Conservation (phyloP, 306 rosid species). For the Adenanthera pavonina region DNA sequence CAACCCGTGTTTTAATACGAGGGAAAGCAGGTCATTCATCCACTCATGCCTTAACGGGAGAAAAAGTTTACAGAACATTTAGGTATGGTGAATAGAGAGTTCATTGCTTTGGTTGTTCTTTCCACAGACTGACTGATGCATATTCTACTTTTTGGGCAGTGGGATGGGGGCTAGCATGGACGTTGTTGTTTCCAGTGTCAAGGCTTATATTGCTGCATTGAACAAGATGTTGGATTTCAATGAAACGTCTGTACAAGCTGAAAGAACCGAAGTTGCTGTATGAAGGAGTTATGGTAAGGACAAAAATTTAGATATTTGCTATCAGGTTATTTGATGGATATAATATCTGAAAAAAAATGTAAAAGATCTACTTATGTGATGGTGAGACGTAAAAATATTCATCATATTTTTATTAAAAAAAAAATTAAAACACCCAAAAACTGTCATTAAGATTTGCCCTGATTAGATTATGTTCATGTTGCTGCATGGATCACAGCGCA, state of each 20-base stretch:
- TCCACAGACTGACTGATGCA: slow-evolving; percentile 1
- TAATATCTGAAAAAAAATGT: neutral
- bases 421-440: neutral
- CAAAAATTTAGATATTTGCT: neutral
- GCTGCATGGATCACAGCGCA: slow-evolving; percentile 1
- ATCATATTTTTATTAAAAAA: neutral
- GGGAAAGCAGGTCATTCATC: slow-evolving; percentile 49
- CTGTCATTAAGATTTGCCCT: slow-evolving; percentile 38
- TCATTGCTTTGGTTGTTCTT: slow-evolving; percentile 37
- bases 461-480: neutral
- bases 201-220: slow-evolving; percentile 85
- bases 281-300: neutral
- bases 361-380: neutral
- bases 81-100: slow-evolving; percentile 53
- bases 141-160: slow-evolving; percentile 51
- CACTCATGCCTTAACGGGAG: slow-evolving; percentile 67
- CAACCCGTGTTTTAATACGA: slow-evolving; percentile 64
- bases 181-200: slow-evolving; percentile 91
- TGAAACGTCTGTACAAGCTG: slow-evolving; percentile 45
- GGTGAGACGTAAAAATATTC: no score
- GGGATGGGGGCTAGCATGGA: slow-evolving; percentile 95
- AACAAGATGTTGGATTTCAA: slow-evolving; percentile 88
- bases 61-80: slow-evolving; percentile 70
- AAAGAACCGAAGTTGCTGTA: slow-evolving; percentile 37
- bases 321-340: neutral